Conservation (phyloP, 768 basidiomycete genomes). For the Termitomyces sp. region DNA sequence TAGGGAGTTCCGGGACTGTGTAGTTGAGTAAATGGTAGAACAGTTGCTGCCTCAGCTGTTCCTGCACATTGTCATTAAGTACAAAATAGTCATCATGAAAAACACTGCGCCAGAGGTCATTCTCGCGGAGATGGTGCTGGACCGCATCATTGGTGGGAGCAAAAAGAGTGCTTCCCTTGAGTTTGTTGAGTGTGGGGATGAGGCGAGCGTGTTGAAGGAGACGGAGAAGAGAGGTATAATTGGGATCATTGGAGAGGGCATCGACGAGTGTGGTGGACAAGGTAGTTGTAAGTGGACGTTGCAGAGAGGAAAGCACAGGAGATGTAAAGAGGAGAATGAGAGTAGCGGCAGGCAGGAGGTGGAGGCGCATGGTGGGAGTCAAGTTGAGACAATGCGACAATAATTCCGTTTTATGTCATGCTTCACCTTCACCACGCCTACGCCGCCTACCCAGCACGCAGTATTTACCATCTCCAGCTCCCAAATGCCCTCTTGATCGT, state of each 20-base stretch:
- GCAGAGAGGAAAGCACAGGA: constrained; percentile 24
- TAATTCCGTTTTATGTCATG: constrained; percentile 19
- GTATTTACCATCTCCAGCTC: constrained; percentile 53
- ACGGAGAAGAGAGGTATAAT: constrained; percentile 69
- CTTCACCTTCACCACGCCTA: constrained; percentile 34
- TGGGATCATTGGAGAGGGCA: constrained; percentile 63
- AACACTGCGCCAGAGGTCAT: constrained; percentile 31
- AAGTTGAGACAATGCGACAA: background rate
- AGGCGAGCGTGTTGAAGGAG: constrained; percentile 83
- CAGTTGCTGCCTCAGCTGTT: constrained; percentile 81
- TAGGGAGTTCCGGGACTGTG: constrained; percentile 46
- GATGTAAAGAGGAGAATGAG: constrained; percentile 22
- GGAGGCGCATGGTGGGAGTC: constrained; percentile 13
- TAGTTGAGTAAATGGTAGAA: constrained; percentile 93
- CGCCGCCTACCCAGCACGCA: constrained; percentile 45
- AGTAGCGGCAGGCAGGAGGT: constrained; percentile 15
- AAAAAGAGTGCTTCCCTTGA: constrained; percentile 82
- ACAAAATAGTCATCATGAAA: constrained; percentile 31
- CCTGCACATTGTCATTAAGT: constrained; percentile 74
- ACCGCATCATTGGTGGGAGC: constrained; percentile 96
- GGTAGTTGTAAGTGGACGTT: constrained; percentile 22
- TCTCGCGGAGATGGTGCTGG: constrained; percentile 33
- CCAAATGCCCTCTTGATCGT: constrained; percentile 56
- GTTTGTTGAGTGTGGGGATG: constrained; percentile 85
- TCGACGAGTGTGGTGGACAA: constrained; percentile 68